phyloP scores from a whole-genome alignment of 768 basidiomycete species.

The Auricularia sp. region DNA sequence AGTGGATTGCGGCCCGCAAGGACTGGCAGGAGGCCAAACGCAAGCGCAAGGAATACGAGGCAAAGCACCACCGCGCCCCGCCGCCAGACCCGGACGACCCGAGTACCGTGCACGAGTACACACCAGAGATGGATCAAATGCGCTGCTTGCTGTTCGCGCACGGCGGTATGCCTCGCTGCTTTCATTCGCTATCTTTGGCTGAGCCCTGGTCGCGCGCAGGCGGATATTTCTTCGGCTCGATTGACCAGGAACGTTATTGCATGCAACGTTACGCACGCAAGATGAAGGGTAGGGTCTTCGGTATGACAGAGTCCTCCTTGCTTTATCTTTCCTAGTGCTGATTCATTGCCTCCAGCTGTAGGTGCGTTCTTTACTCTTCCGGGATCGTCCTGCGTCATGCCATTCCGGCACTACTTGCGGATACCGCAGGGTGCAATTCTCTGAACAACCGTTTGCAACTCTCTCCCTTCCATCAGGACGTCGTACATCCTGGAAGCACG shows the following conservation, averaged over 20 bases:
- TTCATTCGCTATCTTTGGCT: too few species aligned
- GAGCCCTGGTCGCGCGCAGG: slow-evolving; percentile 23
- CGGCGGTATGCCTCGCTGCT: slow-evolving; percentile 23
- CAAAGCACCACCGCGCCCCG: slow-evolving; percentile 17
- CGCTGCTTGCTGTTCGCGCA: slow-evolving; percentile 67
- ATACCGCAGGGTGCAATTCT: too few species aligned
- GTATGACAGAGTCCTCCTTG: neutral
- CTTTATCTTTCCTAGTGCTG: neutral
- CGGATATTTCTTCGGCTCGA: slow-evolving; percentile 65
- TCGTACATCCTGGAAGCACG: too few species aligned
- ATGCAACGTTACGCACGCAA: slow-evolving; percentile 66
- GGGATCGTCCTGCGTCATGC: too few species aligned
- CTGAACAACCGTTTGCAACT: too few species aligned
- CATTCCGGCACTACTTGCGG: too few species aligned
- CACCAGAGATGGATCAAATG: slow-evolving; percentile 71
- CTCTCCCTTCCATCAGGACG: too few species aligned
- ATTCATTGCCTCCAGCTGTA: neutral
- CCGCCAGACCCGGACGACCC: slow-evolving; percentile 12
- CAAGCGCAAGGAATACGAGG: slow-evolving; percentile 38
- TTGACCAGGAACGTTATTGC: slow-evolving; percentile 43
- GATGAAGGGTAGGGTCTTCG: slow-evolving; percentile 80
- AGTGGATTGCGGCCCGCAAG: slow-evolving; percentile 82
- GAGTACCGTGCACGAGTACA: slow-evolving; percentile 32
- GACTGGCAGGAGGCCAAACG: slow-evolving; percentile 67
- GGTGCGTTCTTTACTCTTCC: too few species aligned